A percentile compares a stretch with the other conserved stretches of the same genome.
Conservation (phyloP, 768 basidiomycete species). For the Lactarius tabidus region DNA sequence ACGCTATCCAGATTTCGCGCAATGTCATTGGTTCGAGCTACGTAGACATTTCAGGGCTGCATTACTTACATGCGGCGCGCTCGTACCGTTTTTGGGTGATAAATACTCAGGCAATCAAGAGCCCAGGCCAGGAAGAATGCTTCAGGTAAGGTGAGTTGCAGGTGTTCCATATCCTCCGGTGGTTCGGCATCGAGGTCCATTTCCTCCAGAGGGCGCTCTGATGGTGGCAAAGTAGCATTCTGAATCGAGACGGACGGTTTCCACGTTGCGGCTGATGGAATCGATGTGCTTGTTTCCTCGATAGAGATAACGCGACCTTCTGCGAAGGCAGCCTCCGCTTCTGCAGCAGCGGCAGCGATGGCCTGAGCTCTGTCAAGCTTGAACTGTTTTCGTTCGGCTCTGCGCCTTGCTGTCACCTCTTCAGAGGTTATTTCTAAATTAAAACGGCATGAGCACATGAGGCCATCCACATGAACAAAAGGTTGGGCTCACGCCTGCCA, state of each 20-base stretch:
- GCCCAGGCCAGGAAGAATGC: conserved; percentile 87
- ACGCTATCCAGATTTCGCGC: conserved; percentile 58
- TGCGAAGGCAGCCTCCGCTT: conserved; percentile 76
- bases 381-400: conserved; percentile 87
- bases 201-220: conserved; percentile 29
- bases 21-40: conserved; percentile 55
- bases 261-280: conserved; percentile 82
- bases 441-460: background rate
- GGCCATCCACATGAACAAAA: background rate
- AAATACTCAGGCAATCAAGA: conserved; percentile 73
- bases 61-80: conserved; percentile 5
- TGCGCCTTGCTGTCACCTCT: conserved; percentile 82
- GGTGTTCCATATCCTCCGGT: conserved; percentile 77
- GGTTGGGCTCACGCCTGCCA: conserved; percentile 51
- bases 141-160: conserved; percentile 86
- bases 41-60: conserved; percentile 8
- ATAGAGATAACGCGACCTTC: conserved; percentile 60
- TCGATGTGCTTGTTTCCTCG: conserved; percentile 49
- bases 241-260: conserved; percentile 42
- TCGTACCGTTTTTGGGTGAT: conserved; percentile 62
- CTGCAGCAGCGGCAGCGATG: conserved; percentile 74
- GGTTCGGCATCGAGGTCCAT: conserved; percentile 47
- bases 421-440: conserved; percentile 74
- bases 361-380: conserved; percentile 89
- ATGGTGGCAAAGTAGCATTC: conserved; percentile 25